These are phyloP conservation scores for Waitea zeae DNA, from an alignment of 1,284 basidiomycete genomes.

Conservation along the genomic window DNA sequence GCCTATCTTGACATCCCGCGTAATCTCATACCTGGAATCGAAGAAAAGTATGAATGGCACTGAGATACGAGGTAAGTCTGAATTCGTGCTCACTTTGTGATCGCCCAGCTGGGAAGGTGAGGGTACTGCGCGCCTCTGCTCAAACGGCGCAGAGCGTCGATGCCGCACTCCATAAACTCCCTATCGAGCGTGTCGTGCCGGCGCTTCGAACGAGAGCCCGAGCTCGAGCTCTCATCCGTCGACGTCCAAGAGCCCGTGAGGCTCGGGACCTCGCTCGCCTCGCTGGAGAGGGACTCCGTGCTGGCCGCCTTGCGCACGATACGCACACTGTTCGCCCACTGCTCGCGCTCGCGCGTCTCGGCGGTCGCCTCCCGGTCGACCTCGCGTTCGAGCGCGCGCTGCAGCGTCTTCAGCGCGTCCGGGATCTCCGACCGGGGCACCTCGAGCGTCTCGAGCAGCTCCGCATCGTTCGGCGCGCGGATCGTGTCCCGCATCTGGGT, in stretches of 20 bases:
- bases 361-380: slow-evolving; percentile 1
- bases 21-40: slow-evolving; percentile 41
- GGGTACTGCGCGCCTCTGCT: slow-evolving; percentile 15
- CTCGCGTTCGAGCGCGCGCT: slow-evolving; percentile 42
- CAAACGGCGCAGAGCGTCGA: slow-evolving; percentile 30
- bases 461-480: slow-evolving; percentile 36
- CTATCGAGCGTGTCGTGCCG: slow-evolving; percentile 21
- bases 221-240: slow-evolving; percentile 1
- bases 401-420: slow-evolving; percentile 64
- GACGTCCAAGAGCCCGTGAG: slow-evolving; percentile 5
- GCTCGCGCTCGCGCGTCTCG: slow-evolving; percentile 1
- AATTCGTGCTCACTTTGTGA: no score
- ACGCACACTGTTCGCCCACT: slow-evolving; percentile 6
- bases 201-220: slow-evolving; percentile 6
- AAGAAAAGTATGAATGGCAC: slow-evolving; percentile 2
- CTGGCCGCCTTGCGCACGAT: slow-evolving; percentile 5
- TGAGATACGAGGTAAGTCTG: slow-evolving; percentile 1
- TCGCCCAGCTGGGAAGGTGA: slow-evolving; percentile 56
- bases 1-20: slow-evolving; percentile 43
- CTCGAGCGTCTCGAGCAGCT: slow-evolving; percentile 46
- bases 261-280: not conserved
- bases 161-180: slow-evolving; percentile 27
- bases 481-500: slow-evolving; percentile 41
- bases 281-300: slow-evolving; percentile 4
- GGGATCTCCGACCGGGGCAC: slow-evolving; percentile 53